Evolutionary conservation across 352 stramenopile species (phyloP).

Genomic region (Pelagophyceae sp.): DNA sequence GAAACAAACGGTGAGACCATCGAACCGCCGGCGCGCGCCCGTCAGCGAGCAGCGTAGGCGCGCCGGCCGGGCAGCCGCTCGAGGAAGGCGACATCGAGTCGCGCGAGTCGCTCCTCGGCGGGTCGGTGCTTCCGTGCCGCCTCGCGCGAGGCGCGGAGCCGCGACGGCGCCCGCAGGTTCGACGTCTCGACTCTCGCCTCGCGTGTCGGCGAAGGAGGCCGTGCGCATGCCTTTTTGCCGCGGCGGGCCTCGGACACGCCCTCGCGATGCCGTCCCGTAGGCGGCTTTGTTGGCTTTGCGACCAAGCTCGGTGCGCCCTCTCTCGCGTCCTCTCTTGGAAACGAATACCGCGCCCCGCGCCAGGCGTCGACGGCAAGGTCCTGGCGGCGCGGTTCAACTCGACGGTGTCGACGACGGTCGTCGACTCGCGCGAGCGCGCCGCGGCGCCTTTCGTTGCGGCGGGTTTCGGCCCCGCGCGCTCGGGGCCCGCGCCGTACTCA

Average conservation of each 20-base stretch:
- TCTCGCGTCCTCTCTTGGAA: neutral
- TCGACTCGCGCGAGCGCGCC: too few species aligned
- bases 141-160: neutral
- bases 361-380: neutral
- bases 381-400: neutral
- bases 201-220: too few species aligned
- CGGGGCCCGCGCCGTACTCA: too few species aligned
- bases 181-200: too few species aligned
- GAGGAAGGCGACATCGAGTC: neutral
- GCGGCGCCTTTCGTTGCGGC: too few species aligned
- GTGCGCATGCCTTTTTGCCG: too few species aligned
- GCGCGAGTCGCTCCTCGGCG: neutral
- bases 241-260: neutral
- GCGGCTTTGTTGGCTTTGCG: neutral
- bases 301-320: neutral
- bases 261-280: neutral
- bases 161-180: neutral
- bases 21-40: neutral
- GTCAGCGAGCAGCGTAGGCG: neutral
- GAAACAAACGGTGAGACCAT: too few species aligned
- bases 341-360: neutral
- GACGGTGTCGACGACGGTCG: neutral
- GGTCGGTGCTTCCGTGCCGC: neutral
- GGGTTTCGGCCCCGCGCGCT: too few species aligned
- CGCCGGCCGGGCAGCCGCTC: neutral